phyloP scores from a whole-genome alignment of 495 filamentous ascomycete species.

The Aspergillus mulundensis region DNA sequence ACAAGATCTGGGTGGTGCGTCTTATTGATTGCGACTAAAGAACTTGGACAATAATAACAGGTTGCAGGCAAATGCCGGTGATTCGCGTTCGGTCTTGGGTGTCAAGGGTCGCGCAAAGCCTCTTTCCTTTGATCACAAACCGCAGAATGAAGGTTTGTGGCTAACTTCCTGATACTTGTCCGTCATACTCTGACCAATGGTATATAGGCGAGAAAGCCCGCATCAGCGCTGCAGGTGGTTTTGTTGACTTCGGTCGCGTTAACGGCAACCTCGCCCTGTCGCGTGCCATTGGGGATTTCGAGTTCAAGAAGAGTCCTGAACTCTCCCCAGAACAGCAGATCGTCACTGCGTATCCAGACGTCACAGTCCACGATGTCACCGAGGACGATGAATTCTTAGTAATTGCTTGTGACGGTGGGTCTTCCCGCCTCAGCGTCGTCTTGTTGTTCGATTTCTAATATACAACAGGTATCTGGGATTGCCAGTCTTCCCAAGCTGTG shows the following conservation, averaged over 20 bases:
- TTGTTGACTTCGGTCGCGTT: constrained; percentile 97
- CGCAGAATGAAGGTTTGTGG: constrained; percentile 85
- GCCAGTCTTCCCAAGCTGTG: constrained; percentile 95
- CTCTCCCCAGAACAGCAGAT: constrained; percentile 96
- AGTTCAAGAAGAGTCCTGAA: constrained; percentile 99
- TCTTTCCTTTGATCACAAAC: constrained; percentile 96
- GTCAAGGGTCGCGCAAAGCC: constrained; percentile 96
- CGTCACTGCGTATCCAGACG: constrained; percentile 93
- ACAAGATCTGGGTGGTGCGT: constrained; percentile 93
- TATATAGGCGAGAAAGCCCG: constrained; percentile 84
- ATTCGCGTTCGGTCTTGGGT: constrained; percentile 89
- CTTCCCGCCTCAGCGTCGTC: neutral
- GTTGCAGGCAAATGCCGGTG: constrained; percentile 85
- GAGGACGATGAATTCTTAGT: constrained; percentile 97
- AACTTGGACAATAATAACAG: constrained; percentile 11
- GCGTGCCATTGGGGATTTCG: constrained; percentile 96
- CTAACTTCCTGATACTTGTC: neutral
- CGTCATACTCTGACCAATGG: constrained; percentile 14
- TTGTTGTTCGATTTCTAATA: neutral
- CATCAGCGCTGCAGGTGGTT: constrained; percentile 92
- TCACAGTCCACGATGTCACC: constrained; percentile 80
- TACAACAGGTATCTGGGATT: constrained; percentile 91
- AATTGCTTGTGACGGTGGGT: constrained; percentile 91
- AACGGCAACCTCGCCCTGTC: constrained; percentile 98
- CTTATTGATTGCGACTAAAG: neutral